These are phyloP conservation scores for Chaetothyriales sp. DNA, from an alignment of 2,329 filamentous ascomycete genomes.

Conservation along the genomic window DNA sequence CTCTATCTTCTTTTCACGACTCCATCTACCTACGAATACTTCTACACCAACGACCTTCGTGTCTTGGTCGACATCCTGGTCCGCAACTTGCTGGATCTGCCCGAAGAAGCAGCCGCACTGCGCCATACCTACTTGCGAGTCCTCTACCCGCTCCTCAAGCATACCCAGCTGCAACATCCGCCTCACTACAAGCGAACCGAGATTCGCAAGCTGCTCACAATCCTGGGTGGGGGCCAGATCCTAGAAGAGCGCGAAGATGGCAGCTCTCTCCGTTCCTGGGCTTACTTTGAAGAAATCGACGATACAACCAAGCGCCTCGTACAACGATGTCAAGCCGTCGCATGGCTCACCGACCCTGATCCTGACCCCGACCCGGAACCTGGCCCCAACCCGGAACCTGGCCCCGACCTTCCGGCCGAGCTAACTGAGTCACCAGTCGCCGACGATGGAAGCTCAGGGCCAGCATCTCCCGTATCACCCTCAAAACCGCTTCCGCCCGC, in stretches of 20 bases:
- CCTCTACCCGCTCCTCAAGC: slow-evolving; percentile 72
- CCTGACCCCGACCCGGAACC: slow-evolving; percentile 20
- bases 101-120: slow-evolving; percentile 57
- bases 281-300: slow-evolving; percentile 36
- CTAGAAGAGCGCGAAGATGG: slow-evolving; percentile 30
- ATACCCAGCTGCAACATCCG: slow-evolving; percentile 75
- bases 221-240: slow-evolving; percentile 60
- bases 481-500: slow-evolving; percentile 25
- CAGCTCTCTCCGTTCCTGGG: slow-evolving; percentile 25
- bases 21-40: slow-evolving; percentile 83
- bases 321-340: slow-evolving; percentile 30
- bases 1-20: slow-evolving; percentile 93
- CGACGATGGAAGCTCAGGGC: slow-evolving; percentile 8
- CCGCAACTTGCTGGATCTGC: slow-evolving; percentile 87
- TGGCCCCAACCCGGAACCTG: slow-evolving; percentile 20
- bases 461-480: slow-evolving; percentile 13
- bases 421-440: slow-evolving; percentile 14
- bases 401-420: slow-evolving; percentile 14
- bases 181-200: slow-evolving; percentile 88
- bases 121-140: slow-evolving; percentile 92
- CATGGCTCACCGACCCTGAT: slow-evolving; percentile 29
- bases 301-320: slow-evolving; percentile 35
- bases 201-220: slow-evolving; percentile 56
- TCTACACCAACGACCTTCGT: slow-evolving; percentile 92
- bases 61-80: slow-evolving; percentile 93